A percentile compares a stretch with the other conserved stretches of the same genome.
Conservation (phyloP, 202 grass and related monocot genomes). For the Elaeis oleifera region DNA sequence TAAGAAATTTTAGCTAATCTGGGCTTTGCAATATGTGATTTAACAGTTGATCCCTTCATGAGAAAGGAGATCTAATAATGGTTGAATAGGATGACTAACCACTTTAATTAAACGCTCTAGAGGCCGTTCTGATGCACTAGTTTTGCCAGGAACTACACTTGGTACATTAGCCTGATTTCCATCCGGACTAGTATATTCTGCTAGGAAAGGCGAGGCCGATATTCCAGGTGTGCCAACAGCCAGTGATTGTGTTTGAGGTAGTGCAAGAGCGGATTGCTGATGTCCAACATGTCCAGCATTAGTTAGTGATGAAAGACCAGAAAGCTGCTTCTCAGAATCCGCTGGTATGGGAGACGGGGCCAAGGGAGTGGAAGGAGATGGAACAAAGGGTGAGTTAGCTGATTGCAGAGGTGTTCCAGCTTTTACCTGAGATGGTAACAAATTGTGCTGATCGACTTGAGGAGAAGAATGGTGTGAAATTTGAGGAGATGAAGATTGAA, state of each 20-base stretch:
- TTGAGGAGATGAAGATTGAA: slow-evolving; percentile 92
- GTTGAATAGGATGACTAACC: slow-evolving; percentile 29
- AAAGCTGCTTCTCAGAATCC: slow-evolving; percentile 60
- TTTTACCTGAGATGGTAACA: slow-evolving; percentile 72
- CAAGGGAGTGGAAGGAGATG: slow-evolving; percentile 79
- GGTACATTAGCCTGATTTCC: slow-evolving; percentile 51
- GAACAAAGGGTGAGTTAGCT: slow-evolving; percentile 68
- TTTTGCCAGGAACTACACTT: slow-evolving; percentile 47
- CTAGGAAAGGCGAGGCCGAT: slow-evolving; percentile 83
- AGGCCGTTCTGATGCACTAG: slow-evolving; percentile 63
- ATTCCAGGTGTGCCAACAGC: slow-evolving; percentile 90
- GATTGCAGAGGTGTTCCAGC: slow-evolving; percentile 68
- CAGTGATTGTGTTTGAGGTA: slow-evolving; percentile 54
- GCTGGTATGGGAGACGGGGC: slow-evolving; percentile 73
- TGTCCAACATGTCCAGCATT: slow-evolving; percentile 57
- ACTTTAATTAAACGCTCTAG: slow-evolving; percentile 78
- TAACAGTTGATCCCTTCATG: no score
- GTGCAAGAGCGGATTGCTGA: slow-evolving; percentile 43
- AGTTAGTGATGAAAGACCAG: slow-evolving; percentile 53
- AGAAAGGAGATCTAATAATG: no score
- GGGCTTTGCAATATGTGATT: no score
- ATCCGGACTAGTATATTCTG: slow-evolving; percentile 77
- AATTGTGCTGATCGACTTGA: slow-evolving; percentile 74
- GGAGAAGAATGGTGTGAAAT: slow-evolving; percentile 76
- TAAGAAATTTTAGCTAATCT: no score